Evolutionary conservation across 1,139 yeast species (phyloP), one percentile per base, ranked within the genome.

Genomic region (Barnettozyma hawaiiensis): DNA sequence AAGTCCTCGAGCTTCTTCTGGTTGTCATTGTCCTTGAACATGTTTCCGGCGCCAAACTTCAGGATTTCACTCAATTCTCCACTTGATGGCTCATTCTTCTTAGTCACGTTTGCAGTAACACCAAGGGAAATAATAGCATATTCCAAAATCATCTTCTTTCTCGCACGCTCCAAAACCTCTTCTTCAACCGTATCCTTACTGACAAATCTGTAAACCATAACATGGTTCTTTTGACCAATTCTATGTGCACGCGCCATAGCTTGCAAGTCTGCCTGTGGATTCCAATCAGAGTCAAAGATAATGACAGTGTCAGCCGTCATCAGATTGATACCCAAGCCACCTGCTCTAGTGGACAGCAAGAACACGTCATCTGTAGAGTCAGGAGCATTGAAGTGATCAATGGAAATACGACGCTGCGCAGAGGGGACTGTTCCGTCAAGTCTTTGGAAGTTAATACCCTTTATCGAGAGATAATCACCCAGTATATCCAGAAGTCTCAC

Each of bases 171-270:
- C 51, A 92, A 70, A 47, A 92, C 95, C 60, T 92, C 96, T 63
- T 92, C 99, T 63, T 92, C 99, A 16, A 92, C 96, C 0, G 98
- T 92, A 58, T 94, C 98, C 58, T 92, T 92, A 51, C 96, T 84
- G 19, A 92, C 97, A 67, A 94, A 86, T 60, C 99, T 74, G 62
- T 94, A 94, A 18, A 92, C 97, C 77, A 89, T 86, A 37, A 92
- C 99, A 65, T 92, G 98, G 56, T 86, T 89, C 64, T 92, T 92
- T 63, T 92, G 99, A 14, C 99, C 99, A 59, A 92, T 92, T 71
- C 99, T 81, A 66, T 92, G 99, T 4, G 98, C 99, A 66, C 99
- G 81, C 0, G 98, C 99, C 99, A 94, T 94, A 5, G 98, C 98
- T 66, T 92, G 97, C 54, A 90, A 69, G 73, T 90, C 98, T 1